Evolutionary conservation across 768 basidiomycete species (phyloP).

Genomic region (Mycena sanguinolenta): DNA sequence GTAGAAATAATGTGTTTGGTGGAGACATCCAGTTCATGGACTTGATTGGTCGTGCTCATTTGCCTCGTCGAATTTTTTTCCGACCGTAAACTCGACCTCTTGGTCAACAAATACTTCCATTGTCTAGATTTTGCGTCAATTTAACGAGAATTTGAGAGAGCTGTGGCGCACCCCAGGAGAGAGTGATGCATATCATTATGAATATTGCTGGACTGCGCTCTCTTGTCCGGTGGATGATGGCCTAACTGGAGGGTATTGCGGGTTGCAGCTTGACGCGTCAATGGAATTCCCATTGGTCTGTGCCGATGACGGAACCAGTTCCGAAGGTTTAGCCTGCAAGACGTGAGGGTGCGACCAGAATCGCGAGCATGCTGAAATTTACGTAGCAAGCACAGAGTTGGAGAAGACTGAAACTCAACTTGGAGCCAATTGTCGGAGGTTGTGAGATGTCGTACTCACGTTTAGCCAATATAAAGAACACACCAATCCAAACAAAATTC

Average conservation of each 20-base stretch:
- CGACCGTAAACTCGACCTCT: constrained; percentile 30
- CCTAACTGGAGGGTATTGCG: too few relatives aligned
- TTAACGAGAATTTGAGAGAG: not conserved
- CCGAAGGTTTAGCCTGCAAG: too few relatives aligned
- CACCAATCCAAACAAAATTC: constrained; percentile 17
- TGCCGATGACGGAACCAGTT: constrained; percentile 27
- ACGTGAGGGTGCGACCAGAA: not conserved
- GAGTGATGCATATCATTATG: too few relatives aligned
- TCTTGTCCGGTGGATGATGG: not conserved
- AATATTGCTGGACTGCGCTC: not conserved
- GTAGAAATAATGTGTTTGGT: too few relatives aligned
- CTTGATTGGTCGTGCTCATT: too few relatives aligned
- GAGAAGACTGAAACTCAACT: constrained; percentile 11
- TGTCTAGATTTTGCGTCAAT: not conserved
- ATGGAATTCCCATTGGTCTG: constrained; percentile 13
- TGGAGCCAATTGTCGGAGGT: not conserved
- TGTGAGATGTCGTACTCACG: not conserved
- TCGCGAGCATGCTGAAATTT: not conserved
- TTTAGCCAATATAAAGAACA: constrained; percentile 23
- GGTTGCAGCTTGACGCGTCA: not conserved
- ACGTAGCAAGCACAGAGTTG: constrained; percentile 30
- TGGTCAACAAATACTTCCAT: constrained; percentile 31
- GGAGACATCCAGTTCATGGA: too few relatives aligned
- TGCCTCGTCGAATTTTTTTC: too few relatives aligned
- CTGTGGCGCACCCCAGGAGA: not conserved